Evolutionary conservation across 2,329 filamentous ascomycete species (phyloP).

Genomic region (Lizonia empirigonia): DNA sequence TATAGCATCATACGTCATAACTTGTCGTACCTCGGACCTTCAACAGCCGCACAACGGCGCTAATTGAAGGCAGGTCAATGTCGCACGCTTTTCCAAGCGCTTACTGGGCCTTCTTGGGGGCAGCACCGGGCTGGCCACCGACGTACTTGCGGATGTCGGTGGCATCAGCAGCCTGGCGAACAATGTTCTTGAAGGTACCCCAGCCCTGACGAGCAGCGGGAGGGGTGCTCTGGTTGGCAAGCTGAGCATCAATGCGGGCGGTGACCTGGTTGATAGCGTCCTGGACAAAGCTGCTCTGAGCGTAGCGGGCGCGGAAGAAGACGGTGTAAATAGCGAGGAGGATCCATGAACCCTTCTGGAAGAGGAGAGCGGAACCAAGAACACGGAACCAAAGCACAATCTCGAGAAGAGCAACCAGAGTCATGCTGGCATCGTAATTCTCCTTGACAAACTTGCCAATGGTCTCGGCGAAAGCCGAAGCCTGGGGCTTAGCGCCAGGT

Average conservation of each 20-base stretch:
- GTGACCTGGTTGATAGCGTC: slow-evolving; percentile 73
- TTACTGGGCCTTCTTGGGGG: slow-evolving; percentile 68
- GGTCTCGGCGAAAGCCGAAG: slow-evolving; percentile 72
- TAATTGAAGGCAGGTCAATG: slow-evolving; percentile 24
- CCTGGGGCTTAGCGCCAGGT: slow-evolving; percentile 62
- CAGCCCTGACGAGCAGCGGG: slow-evolving; percentile 79
- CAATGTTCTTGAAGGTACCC: slow-evolving; percentile 75
- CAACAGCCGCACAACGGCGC: slow-evolving; percentile 19
- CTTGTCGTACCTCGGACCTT: slow-evolving; percentile 26
- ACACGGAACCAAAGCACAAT: slow-evolving; percentile 86
- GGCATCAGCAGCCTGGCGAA: slow-evolving; percentile 75
- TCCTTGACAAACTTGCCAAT: slow-evolving; percentile 96
- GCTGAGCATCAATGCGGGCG: slow-evolving; percentile 77
- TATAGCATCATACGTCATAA: slow-evolving; percentile 29
- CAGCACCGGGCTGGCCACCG: slow-evolving; percentile 58
- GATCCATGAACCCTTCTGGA: slow-evolving; percentile 90
- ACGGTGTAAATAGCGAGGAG: slow-evolving; percentile 83
- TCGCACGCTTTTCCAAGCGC: slow-evolving; percentile 16
- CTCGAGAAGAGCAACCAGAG: slow-evolving; percentile 85
- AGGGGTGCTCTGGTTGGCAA: slow-evolving; percentile 85
- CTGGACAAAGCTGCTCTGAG: slow-evolving; percentile 93
- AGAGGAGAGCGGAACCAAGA: slow-evolving; percentile 78
- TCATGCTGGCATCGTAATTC: slow-evolving; percentile 97
- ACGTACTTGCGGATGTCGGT: slow-evolving; percentile 80
- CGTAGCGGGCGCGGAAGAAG: slow-evolving; percentile 88